Evolutionary conservation across 192 early-diverging fungal species (phyloP), one percentile per base, ranked within the genome.

Genomic region (Coemansia sp.): DNA sequence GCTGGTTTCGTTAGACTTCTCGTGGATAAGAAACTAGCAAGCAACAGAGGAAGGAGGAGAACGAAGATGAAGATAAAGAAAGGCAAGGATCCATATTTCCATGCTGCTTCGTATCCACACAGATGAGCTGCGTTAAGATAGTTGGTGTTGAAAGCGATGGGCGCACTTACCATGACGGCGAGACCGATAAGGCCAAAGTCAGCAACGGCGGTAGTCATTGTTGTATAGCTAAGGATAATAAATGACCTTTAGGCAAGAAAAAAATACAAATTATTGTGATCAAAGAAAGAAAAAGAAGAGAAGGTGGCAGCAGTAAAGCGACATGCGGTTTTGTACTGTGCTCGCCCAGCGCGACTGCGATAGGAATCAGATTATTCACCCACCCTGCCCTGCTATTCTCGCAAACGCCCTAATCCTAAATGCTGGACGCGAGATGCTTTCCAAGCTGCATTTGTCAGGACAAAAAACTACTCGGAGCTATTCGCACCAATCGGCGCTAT

Each of bases 101-200:
- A n/a, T 42, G 40, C 40, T 30, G 1, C 5, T n/a, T n/a, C n/a
- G n/a, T n/a, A n/a, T n/a, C n/a, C n/a, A n/a, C n/a, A n/a, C n/a
- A n/a, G n/a, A n/a, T n/a, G n/a, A n/a, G n/a, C n/a, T n/a, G n/a
- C n/a, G n/a, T n/a, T n/a, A n/a, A n/a, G n/a, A n/a, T n/a, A n/a
- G n/a, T n/a, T n/a, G n/a, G n/a, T n/a, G n/a, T n/a, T n/a, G n/a
- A n/a, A n/a, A n/a, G n/a, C n/a, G n/a, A n/a, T n/a, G n/a, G n/a
- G n/a, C n/a, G n/a, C n/a, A 83, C 85, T 38, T 88, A 95, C 94
- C 96, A 99, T 99, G 74, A 99, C 96, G 82, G 96, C 96, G 75
- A 99, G 88, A 75, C 96, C 96, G 83, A 99, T 99, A 71, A 99
- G 91, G 80, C 95, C 96, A 78, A 99, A 95, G 85, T 99, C 96